Percentiles rank a stretch among this genome's conserved stretches.
Evolutionary conservation across 768 basidiomycete species (phyloP).

Genomic region (Mycena pura): DNA sequence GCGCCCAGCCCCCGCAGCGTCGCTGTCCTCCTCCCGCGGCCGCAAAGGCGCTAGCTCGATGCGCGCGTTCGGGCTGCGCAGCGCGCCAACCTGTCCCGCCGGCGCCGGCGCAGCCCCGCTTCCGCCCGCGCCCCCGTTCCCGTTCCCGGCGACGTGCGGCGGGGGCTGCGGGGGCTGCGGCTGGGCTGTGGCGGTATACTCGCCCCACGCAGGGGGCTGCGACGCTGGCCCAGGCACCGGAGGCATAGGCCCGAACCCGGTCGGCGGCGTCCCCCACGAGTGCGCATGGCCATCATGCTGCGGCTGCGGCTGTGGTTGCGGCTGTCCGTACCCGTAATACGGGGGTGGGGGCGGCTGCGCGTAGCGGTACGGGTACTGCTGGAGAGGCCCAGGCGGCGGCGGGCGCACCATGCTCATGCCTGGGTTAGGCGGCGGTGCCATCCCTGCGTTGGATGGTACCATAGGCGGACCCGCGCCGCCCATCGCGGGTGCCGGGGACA

Average conservation of each 20-base stretch:
- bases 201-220: constrained; percentile 23
- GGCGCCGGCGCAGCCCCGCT: constrained; percentile 21
- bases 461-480: no score
- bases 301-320: constrained; percentile 24
- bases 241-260: constrained; percentile 31
- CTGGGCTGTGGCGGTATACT: constrained; percentile 10
- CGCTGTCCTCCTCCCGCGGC: constrained; percentile 23
- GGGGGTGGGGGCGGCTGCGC: constrained; percentile 32
- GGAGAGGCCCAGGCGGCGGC: constrained; percentile 32
- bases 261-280: constrained; percentile 35
- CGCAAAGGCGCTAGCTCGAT: constrained; percentile 66
- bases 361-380: constrained; percentile 32
- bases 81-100: constrained; percentile 29
- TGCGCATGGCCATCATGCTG: constrained; percentile 34
- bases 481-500: no score
- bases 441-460: not conserved
- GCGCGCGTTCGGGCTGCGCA: constrained; percentile 41
- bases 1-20: constrained; percentile 18
- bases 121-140: not conserved
- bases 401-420: constrained; percentile 18
- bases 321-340: constrained; percentile 23
- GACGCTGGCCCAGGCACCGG: constrained; percentile 19
- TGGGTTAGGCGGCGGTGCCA: not conserved
- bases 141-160: not conserved
- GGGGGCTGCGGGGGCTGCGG: constrained; percentile 12